Base-by-base conservation (phyloP, 768 basidiomycete species). In the Boletus insuetus region DNA sequence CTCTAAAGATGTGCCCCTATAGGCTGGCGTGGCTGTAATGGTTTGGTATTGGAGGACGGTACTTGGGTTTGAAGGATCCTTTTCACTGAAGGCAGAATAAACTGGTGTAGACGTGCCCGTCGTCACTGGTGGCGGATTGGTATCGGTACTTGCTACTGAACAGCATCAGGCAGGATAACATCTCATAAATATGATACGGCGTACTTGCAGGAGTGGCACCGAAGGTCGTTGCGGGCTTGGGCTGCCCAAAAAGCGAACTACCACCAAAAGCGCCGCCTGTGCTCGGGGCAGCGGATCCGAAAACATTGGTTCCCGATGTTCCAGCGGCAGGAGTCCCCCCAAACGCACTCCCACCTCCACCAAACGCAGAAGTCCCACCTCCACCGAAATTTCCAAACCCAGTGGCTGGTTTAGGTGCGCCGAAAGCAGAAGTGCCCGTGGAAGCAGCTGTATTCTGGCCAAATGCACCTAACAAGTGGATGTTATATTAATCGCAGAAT, bases 341-440 rank as follows among this genome's bases (percentile, higher is more conserved):
- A 61, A 83, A 83, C 16, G 81, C 62, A 42, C 65, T 59, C 51
- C 63, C 64, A 32, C 77, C 66, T 47, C 68, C 71, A 53, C 83
- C 80, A 67, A 86, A 86, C 6, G 78, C 66, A 38, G 73, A 74
- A 31, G 81, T 73, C 31, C 80, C 82, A 40, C 79, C 82, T 34
- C 83, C 84, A 45, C 85, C 79, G 68, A 91, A 91, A 55, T 86
- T 81, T 63, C 90, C 87, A 71, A 94, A 92, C 13, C 87, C 89
- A 12, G 83, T 75, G 5, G 85, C 67, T 39, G 89, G 87, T 65
- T 92, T 91, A 31, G 84, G 69, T 43, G 75, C 79, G 37, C 85
- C 86, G 56, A 91, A 91, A 40, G 82, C 69, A 50, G 81, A 73
- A 20, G 63, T 43, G 68, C 73, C 42, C 64, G 66, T 42, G 70